A percentile compares a stretch with the other conserved stretches of the same genome.
phyloP scores from a whole-genome alignment of 169 alveolate species.

The Cryptosporidium sp. region DNA sequence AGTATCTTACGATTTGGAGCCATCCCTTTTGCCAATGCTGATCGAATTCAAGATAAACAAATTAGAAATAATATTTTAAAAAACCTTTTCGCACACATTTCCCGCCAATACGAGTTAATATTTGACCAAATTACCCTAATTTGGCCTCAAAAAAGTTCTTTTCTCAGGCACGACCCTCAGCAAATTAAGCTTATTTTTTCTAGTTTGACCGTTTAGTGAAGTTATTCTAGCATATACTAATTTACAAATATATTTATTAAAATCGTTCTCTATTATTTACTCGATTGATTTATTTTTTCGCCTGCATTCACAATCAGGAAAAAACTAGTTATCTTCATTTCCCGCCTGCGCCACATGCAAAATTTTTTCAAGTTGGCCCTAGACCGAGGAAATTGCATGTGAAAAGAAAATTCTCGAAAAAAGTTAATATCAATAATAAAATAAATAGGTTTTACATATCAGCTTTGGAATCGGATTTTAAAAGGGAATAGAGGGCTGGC shows the following conservation, averaged over 20 bases:
- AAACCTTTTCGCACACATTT: not conserved
- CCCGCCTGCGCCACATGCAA: conserved; percentile 54
- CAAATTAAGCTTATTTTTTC: conserved; percentile 18
- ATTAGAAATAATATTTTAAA: conserved; percentile 8
- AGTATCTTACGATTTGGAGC: conserved; percentile 60
- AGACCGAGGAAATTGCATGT: conserved; percentile 45
- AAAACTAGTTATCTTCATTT: not conserved
- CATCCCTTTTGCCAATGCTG: conserved; percentile 52
- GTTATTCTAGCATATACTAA: not conserved
- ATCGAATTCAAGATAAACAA: conserved; percentile 34
- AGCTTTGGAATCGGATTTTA: not conserved
- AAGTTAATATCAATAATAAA: not conserved
- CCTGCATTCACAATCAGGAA: not conserved
- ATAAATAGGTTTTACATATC: not conserved
- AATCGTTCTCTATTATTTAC: too few species aligned
- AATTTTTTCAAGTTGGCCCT: conserved; percentile 23
- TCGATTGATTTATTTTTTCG: not conserved
- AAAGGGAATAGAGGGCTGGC: not conserved
- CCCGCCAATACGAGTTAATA: conserved; percentile 37
- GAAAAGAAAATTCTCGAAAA: not conserved
- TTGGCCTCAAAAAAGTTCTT: conserved; percentile 33
- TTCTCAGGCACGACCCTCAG: conserved; percentile 7
- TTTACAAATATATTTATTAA: not conserved
- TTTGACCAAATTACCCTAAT: conserved; percentile 21
- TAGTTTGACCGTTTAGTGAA: not conserved